Evolutionary conservation across 768 basidiomycete species (phyloP), one percentile per base, ranked within the genome.

Genomic region (Mycena capillaripes): DNA sequence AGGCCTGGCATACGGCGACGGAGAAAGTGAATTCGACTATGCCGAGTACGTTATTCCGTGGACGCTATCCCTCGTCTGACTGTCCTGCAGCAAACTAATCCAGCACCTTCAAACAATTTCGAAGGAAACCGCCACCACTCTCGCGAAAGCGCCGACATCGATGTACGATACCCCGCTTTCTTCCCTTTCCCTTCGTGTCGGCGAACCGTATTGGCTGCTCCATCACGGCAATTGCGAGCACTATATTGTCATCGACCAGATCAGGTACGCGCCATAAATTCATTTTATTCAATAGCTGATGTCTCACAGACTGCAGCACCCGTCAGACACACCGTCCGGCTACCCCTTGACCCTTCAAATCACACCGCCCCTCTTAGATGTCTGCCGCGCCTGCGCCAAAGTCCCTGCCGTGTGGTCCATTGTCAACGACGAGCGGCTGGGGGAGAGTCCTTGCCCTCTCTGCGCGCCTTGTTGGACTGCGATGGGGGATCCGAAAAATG

Each of bases 151-250:
- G 17, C 63, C 83, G 4, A 84, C 81, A 11, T 76, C 86, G 4
- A 83, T 92, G 77, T 77, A 82, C 63, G 84, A 90, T 64, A 89
- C 89, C 10, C 65, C 78, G 11, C 82, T 95, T 46, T 80, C 84
- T 1, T 87, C 89, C 1, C 86, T 96, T 27, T 81, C 84, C 4
- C 79, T 95, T 25, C 87, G 91, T 36, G 79, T 94, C 42, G 88
- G 93, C 74, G 86, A 92, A 76, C 95, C 95, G 0, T 96, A 96
- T 74, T 95, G 93, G 90, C 82, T 96, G 65, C 83, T 95, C 21
- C 95, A 96, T 76, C 87, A 88, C 64, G 95, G 95, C 38, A 92
- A 89, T 75, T 96, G 95, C 77, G 94, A 95, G 75, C 95, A 96
- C 77, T 93, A 91, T 78, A 74, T 95, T 25, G 87, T 92, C 25